Conservation (phyloP, 768 basidiomycete species). For the Suillus decipiens region DNA sequence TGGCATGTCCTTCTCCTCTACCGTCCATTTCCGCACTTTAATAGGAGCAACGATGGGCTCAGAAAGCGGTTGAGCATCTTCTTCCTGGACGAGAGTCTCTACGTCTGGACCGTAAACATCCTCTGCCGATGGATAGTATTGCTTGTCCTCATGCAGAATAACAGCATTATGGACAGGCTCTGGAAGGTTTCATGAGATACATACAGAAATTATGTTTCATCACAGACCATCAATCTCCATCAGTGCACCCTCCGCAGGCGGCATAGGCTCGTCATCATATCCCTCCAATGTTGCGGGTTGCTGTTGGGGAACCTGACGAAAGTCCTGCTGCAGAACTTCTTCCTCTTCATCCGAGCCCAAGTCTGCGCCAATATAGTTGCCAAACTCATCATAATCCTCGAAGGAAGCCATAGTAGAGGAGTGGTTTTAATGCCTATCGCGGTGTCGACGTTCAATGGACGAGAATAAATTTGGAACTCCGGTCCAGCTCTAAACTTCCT, state of each 20-base stretch:
- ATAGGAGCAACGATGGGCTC: slow-evolving; percentile 96
- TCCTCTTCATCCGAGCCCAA: slow-evolving; percentile 82
- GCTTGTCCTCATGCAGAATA: slow-evolving; percentile 94
- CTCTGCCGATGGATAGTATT: slow-evolving; percentile 91
- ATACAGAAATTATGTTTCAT: background rate
- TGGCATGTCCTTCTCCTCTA: slow-evolving; percentile 95
- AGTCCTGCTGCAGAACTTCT: slow-evolving; percentile 54
- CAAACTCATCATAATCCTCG: slow-evolving; percentile 91
- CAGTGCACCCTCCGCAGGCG: slow-evolving; percentile 56
- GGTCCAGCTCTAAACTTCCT: slow-evolving; percentile 13
- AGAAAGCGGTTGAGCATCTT: slow-evolving; percentile 92
- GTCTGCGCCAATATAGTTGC: slow-evolving; percentile 97
- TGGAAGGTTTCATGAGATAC: slow-evolving; percentile 31
- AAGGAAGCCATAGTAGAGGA: slow-evolving; percentile 50
- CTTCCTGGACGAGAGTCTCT: slow-evolving; percentile 96
- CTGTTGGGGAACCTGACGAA: slow-evolving; percentile 37
- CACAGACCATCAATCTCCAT: slow-evolving; percentile 85
- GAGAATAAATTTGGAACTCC: slow-evolving; percentile 38
- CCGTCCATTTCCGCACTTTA: slow-evolving; percentile 91
- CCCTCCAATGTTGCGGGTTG: slow-evolving; percentile 73
- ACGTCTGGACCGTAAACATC: slow-evolving; percentile 94
- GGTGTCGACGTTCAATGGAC: slow-evolving; percentile 17
- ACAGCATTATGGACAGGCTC: slow-evolving; percentile 82
- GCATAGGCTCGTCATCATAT: slow-evolving; percentile 71
- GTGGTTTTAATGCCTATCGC: slow-evolving; percentile 7